phyloP scores from a whole-genome alignment of 2,329 filamentous ascomycete genomes.

The Botrytis sinoallii region DNA sequence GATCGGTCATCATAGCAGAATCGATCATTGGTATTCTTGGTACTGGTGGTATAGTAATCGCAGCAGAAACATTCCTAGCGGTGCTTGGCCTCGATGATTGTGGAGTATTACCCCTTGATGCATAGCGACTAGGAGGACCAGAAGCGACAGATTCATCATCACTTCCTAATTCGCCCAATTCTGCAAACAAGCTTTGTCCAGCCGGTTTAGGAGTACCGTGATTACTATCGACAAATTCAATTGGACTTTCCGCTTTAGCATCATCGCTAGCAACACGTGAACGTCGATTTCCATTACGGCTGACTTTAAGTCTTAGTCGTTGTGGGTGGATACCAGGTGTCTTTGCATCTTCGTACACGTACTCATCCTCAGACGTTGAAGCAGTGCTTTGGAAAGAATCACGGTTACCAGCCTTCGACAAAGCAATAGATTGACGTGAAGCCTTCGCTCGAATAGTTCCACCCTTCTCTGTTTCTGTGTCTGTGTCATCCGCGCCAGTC shows the following conservation, averaged over 20 bases:
- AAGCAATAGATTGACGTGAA: slow-evolving; percentile 40
- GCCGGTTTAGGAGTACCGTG: slow-evolving; percentile 48
- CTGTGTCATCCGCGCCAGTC: slow-evolving; percentile 64
- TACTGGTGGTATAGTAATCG: slow-evolving; percentile 49
- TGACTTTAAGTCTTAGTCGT: slow-evolving; percentile 69
- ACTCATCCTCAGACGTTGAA: slow-evolving; percentile 79
- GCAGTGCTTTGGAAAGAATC: slow-evolving; percentile 81
- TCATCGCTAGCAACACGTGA: slow-evolving; percentile 62
- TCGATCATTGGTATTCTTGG: slow-evolving; percentile 56
- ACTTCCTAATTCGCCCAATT: slow-evolving; percentile 73
- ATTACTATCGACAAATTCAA: slow-evolving; percentile 51
- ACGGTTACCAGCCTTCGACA: slow-evolving; percentile 52
- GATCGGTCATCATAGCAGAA: slow-evolving; percentile 59
- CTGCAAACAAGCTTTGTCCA: slow-evolving; percentile 83
- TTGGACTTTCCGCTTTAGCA: slow-evolving; percentile 55
- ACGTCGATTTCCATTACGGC: slow-evolving; percentile 59
- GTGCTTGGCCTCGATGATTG: slow-evolving; percentile 39
- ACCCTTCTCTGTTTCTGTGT: slow-evolving; percentile 76
- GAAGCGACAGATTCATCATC: slow-evolving; percentile 59
- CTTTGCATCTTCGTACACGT: slow-evolving; percentile 58
- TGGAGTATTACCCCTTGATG: slow-evolving; percentile 45
- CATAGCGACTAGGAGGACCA: slow-evolving; percentile 53
- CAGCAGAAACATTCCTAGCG: slow-evolving; percentile 40
- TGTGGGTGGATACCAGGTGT: slow-evolving; percentile 65
- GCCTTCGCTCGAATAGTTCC: slow-evolving; percentile 40